These are phyloP conservation scores for Trebouxiophyceae sp. DNA, from an alignment of 163 green algal genomes.

Conservation along the genomic window DNA sequence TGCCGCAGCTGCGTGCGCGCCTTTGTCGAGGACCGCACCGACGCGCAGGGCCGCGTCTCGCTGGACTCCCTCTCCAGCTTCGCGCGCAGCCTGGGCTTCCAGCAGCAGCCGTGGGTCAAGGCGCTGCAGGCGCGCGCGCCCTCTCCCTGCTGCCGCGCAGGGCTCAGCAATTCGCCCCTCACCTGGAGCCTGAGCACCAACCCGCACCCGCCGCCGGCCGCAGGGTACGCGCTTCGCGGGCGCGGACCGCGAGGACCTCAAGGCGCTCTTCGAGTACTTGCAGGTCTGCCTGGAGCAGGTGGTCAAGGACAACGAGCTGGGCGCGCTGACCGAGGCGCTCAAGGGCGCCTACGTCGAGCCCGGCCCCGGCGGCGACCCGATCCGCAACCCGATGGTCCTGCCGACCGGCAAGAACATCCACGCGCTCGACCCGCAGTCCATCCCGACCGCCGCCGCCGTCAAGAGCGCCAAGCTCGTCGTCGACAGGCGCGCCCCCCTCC, in stretches of 20 bases:
- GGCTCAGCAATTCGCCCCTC: neutral
- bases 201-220: too few relatives aligned
- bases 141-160: neutral
- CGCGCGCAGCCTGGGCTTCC: slow-evolving; percentile 56
- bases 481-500: slow-evolving; percentile 67
- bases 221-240: slow-evolving; percentile 55
- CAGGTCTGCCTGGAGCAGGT: slow-evolving; percentile 93
- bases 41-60: slow-evolving; percentile 64
- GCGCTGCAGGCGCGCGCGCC: slow-evolving; percentile 17
- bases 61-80: slow-evolving; percentile 47
- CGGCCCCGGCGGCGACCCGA: slow-evolving; percentile 94
- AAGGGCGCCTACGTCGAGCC: slow-evolving; percentile 22
- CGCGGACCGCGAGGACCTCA: slow-evolving; percentile 71
- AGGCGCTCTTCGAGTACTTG: slow-evolving; percentile 89
- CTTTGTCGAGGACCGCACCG: slow-evolving; percentile 82
- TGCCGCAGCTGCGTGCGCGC: slow-evolving; percentile 59
- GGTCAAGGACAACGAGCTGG: slow-evolving; percentile 98
- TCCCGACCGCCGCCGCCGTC: slow-evolving; percentile 76
- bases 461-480: slow-evolving; percentile 79
- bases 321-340: slow-evolving; percentile 56
- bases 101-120: slow-evolving; percentile 53
- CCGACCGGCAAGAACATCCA: slow-evolving; percentile 99
- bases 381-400: slow-evolving; percentile 75
- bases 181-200: too few relatives aligned
- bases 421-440: slow-evolving; percentile 95